phyloP scores from a whole-genome alignment of 2,329 filamentous ascomycete genomes.

The Truncatella angustata region DNA sequence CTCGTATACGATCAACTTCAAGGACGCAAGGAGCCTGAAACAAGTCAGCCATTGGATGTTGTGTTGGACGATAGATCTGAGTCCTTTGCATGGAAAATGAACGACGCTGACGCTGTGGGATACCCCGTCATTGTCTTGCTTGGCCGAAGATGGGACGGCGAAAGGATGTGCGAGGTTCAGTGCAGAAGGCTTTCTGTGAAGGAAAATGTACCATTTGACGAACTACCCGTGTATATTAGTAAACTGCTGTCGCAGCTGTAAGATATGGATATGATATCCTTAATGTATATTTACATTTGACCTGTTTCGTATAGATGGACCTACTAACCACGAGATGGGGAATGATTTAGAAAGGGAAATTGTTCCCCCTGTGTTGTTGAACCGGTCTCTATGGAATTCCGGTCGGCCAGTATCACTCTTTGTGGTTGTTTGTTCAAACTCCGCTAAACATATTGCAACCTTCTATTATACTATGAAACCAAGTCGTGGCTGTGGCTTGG shows the following conservation, averaged over 20 bases:
- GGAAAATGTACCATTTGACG: constrained; percentile 52
- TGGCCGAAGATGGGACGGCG: constrained; percentile 65
- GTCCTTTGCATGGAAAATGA: constrained; percentile 78
- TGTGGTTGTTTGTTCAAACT: no score
- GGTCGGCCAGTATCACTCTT: no score
- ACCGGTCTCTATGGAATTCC: no score
- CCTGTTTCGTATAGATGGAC: neutral
- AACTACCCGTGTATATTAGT: constrained; percentile 45
- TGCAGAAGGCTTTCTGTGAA: constrained; percentile 67
- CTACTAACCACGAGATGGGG: no score
- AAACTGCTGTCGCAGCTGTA: constrained; percentile 51
- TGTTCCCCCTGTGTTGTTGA: no score
- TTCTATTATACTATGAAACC: no score
- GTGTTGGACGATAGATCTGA: constrained; percentile 72
- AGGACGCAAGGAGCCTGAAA: constrained; percentile 10
- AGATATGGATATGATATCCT: constrained; percentile 12
- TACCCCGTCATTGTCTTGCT: constrained; percentile 82
- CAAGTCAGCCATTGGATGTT: constrained; percentile 49
- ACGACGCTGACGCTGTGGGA: constrained; percentile 84
- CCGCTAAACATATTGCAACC: no score
- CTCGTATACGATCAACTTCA: constrained; percentile 63
- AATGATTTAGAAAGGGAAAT: no score
- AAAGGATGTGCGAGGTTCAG: constrained; percentile 70
- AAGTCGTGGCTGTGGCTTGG: no score
- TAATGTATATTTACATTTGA: neutral